These are phyloP conservation scores for Rhypophila decipiens DNA, from an alignment of 495 filamentous ascomycete species.

Conservation along the genomic window DNA sequence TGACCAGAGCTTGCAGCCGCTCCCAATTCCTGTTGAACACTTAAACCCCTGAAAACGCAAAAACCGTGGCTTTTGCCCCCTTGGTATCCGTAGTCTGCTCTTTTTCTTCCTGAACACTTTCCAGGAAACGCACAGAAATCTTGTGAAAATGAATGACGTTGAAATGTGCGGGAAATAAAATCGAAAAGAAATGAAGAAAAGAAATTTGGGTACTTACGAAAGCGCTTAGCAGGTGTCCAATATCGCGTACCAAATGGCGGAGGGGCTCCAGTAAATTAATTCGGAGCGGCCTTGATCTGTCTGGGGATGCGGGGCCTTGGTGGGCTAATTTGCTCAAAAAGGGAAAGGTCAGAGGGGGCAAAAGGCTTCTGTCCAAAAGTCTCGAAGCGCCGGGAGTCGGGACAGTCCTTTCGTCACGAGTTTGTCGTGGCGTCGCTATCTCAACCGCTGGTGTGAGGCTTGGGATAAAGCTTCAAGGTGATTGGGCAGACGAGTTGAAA, in stretches of 20 bases:
- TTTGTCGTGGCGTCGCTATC: constrained; percentile 22
- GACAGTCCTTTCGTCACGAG: not conserved
- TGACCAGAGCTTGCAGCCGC: constrained; percentile 23
- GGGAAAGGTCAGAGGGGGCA: constrained; percentile 7
- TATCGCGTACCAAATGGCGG: constrained; percentile 3
- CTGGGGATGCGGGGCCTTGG: not conserved
- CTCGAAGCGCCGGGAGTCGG: constrained; percentile 1
- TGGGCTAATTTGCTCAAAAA: constrained; percentile 15
- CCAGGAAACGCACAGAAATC: too few species aligned
- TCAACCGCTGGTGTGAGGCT: constrained; percentile 20
- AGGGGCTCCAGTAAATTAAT: not conserved
- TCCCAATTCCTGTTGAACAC: constrained; percentile 1
- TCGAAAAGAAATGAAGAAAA: not conserved
- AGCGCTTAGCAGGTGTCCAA: constrained; percentile 8
- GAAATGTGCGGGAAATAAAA: constrained; percentile 6
- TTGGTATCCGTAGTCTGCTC: too few species aligned
- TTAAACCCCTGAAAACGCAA: too few species aligned
- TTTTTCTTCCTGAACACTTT: too few species aligned
- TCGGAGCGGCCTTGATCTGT: too few species aligned
- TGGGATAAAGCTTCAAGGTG: constrained; percentile 3
- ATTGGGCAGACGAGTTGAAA: constrained; percentile 21
- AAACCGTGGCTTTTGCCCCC: too few species aligned
- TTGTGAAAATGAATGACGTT: too few species aligned
- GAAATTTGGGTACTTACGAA: constrained; percentile 10
- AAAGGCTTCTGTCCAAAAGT: constrained; percentile 5